Conservation (phyloP, 2,329 filamentous ascomycete genomes). For the Monosporascus sp. region DNA sequence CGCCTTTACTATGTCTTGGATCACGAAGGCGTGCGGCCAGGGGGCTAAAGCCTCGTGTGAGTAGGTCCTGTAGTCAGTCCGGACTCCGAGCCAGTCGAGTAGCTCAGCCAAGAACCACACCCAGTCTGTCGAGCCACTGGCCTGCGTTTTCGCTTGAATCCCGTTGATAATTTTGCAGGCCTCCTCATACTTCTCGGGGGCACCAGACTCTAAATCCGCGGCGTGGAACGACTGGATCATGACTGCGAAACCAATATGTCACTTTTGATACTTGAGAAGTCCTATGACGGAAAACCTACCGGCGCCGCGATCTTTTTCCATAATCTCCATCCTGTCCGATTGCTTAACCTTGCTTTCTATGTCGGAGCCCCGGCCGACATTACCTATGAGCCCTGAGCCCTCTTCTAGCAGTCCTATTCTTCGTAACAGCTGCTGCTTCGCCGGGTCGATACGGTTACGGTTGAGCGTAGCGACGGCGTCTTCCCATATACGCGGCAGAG, state of each 20-base stretch:
- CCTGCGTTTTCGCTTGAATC: conserved; percentile 17
- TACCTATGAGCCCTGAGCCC: conserved; percentile 1
- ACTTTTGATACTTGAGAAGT: not conserved
- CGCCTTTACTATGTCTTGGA: conserved; percentile 33
- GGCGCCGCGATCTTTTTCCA: conserved; percentile 17
- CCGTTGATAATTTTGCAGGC: conserved; percentile 30
- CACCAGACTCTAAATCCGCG: conserved; percentile 37
- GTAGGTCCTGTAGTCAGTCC: conserved; percentile 18
- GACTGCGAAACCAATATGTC: conserved; percentile 10
- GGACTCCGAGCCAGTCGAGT: conserved; percentile 22
- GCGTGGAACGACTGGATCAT: conserved; percentile 41
- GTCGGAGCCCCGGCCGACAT: not conserved
- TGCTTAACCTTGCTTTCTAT: conserved; percentile 1
- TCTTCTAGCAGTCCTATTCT: conserved; percentile 12
- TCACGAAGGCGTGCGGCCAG: conserved; percentile 31
- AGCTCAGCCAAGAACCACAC: conserved; percentile 24
- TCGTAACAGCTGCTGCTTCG: conserved; percentile 10
- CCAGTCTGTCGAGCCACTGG: conserved; percentile 12
- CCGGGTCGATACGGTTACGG: conserved; percentile 4
- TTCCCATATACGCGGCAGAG: conserved; percentile 16
- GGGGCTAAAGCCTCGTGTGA: conserved; percentile 10
- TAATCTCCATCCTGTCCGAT: conserved; percentile 11
- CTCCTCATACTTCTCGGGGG: conserved; percentile 32
- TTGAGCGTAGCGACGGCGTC: conserved; percentile 8
- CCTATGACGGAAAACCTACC: conserved; percentile 5